Conservation (phyloP, 2,329 filamentous ascomycete species). For the Cercospora sesami region DNA sequence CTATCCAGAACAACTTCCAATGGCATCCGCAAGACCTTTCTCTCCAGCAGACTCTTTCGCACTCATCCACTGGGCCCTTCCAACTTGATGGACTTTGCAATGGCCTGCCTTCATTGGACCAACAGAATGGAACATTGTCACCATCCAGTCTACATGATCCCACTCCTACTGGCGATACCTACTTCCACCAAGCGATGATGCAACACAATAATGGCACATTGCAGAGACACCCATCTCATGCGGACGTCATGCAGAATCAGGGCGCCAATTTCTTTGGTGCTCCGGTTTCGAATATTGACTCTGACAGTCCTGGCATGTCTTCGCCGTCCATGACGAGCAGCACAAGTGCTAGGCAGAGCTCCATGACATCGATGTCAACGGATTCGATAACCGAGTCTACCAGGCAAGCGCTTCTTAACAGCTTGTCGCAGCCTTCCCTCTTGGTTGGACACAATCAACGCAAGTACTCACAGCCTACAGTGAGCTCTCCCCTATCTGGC, state of each 20-base stretch:
- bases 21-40: slow-evolving; percentile 68
- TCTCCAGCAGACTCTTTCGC: slow-evolving; percentile 60
- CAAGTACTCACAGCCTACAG: slow-evolving; percentile 60
- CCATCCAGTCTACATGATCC: slow-evolving; percentile 73
- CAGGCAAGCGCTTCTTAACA: slow-evolving; percentile 62
- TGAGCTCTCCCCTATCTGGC: slow-evolving; percentile 54
- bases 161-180: slow-evolving; percentile 67
- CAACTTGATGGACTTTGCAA: slow-evolving; percentile 71
- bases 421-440: slow-evolving; percentile 60
- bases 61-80: slow-evolving; percentile 65
- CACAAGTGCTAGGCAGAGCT: slow-evolving; percentile 60
- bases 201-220: slow-evolving; percentile 48
- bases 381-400: slow-evolving; percentile 68
- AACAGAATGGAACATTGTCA: slow-evolving; percentile 70
- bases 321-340: slow-evolving; percentile 67
- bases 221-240: slow-evolving; percentile 23
- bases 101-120: slow-evolving; percentile 73
- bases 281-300: slow-evolving; percentile 63
- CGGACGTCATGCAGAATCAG: slow-evolving; percentile 37
- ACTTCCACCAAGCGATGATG: slow-evolving; percentile 68
- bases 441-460: slow-evolving; percentile 53
- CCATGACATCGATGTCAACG: slow-evolving; percentile 60
- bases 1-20: slow-evolving; percentile 31
- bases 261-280: slow-evolving; percentile 62
- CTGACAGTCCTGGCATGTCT: slow-evolving; percentile 62